Base-by-base conservation (phyloP, 2,329 filamentous ascomycete species). In the Phaeosphaeriaceae sp. region DNA sequence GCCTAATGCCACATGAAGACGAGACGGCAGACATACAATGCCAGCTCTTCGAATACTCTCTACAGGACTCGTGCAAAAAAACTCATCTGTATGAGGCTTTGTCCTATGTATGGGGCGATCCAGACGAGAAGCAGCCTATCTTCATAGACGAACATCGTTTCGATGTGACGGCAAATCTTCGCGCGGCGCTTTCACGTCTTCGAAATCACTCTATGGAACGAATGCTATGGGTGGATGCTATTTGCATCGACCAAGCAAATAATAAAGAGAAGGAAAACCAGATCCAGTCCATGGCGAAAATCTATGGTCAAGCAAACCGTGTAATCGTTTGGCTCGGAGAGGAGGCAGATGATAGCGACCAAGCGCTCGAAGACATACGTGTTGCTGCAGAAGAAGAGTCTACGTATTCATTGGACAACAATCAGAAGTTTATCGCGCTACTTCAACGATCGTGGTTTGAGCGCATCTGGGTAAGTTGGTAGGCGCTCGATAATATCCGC, bases 371-470 rank as follows among this genome's bases (percentile, higher is more conserved):
- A 46, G 23, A 34, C 17, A 54, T 61, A 49, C 46, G 48, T 28
- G 17, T 37, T 55, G 43, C 47, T 43, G 46, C 33, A 29, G 37
- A 30, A 28, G 43, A 47, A 26, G 47, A 42, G 28, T 26, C 40
- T 6, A 38, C 29, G 11, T 17, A 13, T 42, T 32, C 42, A 35
- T 29, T 18, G 15, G 34, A 29, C 30, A 42, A 20, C 23, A 42
- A 40, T 18, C 42, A 51, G 47, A 5, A 51, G 30, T 37, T 50
- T 34, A 18, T 47, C 38, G 49, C 44, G 16, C 37, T 60, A 15
- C 40, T 62, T 47, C 28, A 49, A 44, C 46, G 56, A 42, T 48
- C 52, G 11, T 62, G 59, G 56, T 62, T 62, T 44, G 49, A 46
- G 46, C 56, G 56, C 20, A 60, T 62, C 29, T 62, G 54, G 59